Percentiles rank a stretch among this genome's conserved stretches.
These are phyloP conservation scores for Calonectria ilicicola DNA, from an alignment of 2,329 filamentous ascomycete genomes.

Conservation along the genomic window DNA sequence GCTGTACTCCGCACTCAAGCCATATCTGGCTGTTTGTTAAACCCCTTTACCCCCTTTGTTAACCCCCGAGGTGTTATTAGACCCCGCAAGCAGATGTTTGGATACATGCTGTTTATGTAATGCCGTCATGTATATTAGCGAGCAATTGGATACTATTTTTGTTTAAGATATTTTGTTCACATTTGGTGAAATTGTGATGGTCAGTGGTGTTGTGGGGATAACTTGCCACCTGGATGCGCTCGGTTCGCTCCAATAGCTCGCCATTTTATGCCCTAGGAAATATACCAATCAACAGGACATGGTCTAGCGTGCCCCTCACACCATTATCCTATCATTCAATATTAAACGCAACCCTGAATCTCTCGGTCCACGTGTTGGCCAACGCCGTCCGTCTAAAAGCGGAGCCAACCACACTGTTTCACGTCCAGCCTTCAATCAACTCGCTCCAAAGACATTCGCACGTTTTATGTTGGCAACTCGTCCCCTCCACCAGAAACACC, in stretches of 20 bases:
- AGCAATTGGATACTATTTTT: background rate
- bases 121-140: background rate
- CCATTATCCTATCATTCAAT: background rate
- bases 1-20: conserved; percentile 37
- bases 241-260: background rate
- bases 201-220: background rate
- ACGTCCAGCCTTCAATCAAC: background rate
- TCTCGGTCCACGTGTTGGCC: background rate
- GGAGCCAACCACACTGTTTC: background rate
- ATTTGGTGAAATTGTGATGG: background rate
- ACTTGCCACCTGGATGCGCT: background rate
- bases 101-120: background rate
- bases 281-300: background rate
- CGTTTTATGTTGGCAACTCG: background rate
- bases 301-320: background rate
- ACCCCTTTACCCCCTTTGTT: background rate
- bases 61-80: background rate
- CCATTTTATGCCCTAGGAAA: background rate
- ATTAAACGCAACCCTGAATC: background rate
- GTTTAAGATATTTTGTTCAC: background rate
- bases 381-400: background rate
- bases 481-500: background rate
- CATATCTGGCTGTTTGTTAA: conserved; percentile 28
- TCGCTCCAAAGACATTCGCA: background rate
- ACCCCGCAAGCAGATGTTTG: background rate